Conservation (phyloP, 768 basidiomycete species). For the Xerocomellus amylosporus region DNA sequence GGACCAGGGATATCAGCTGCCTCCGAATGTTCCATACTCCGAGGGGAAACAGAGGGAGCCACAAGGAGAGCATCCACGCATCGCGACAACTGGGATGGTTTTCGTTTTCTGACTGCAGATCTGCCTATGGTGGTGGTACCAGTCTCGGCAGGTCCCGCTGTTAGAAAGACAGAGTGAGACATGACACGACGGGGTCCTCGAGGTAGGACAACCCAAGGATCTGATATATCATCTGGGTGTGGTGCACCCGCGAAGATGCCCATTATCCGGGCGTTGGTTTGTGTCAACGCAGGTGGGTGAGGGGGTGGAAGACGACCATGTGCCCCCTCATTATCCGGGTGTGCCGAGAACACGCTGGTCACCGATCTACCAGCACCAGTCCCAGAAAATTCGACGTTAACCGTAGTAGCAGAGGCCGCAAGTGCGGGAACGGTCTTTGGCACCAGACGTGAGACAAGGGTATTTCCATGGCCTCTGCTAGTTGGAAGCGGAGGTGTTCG, state of each 20-base stretch:
- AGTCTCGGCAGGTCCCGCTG: slow-evolving; percentile 17
- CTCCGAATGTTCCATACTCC: slow-evolving; percentile 34
- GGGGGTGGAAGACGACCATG: slow-evolving; percentile 12
- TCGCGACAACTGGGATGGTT: slow-evolving; percentile 46
- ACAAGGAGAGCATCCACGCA: slow-evolving; percentile 81
- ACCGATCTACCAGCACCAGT: slow-evolving; percentile 58
- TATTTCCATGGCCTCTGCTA: slow-evolving; percentile 24
- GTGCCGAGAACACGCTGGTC: slow-evolving; percentile 40
- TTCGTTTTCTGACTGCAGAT: slow-evolving; percentile 14
- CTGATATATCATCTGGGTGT: slow-evolving; percentile 39
- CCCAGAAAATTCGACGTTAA: slow-evolving; percentile 94
- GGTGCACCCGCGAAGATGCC: slow-evolving; percentile 94
- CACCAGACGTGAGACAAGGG: slow-evolving; percentile 45
- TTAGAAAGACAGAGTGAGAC: slow-evolving; percentile 29
- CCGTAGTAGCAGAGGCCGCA: slow-evolving; percentile 85
- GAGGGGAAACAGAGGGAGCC: slow-evolving; percentile 29
- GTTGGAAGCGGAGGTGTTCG: slow-evolving; percentile 28
- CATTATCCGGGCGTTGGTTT: slow-evolving; percentile 47
- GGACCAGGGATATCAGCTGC: slow-evolving; percentile 46
- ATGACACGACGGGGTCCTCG: slow-evolving; percentile 33
- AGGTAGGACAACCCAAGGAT: slow-evolving; percentile 75
- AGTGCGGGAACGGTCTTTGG: slow-evolving; percentile 85
- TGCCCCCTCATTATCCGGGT: slow-evolving; percentile 21
- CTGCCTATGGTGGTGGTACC: slow-evolving; percentile 18
- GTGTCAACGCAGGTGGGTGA: slow-evolving; percentile 7